Percentiles rank a stretch among this genome's conserved stretches.
Conservation (phyloP, 768 basidiomycete genomes). For the Sarcodon sp. region DNA sequence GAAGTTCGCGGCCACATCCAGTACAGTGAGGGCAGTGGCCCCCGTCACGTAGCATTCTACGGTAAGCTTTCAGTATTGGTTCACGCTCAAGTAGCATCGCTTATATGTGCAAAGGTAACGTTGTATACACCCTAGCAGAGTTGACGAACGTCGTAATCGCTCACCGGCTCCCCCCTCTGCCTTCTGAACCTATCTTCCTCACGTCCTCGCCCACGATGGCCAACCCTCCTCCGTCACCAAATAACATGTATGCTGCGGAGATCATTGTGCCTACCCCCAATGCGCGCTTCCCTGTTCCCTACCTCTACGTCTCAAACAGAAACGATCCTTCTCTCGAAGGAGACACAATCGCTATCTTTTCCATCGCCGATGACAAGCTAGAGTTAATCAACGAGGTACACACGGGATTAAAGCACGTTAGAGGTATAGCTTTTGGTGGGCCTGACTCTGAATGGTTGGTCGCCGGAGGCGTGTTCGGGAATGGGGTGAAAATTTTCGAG, state of each 20-base stretch:
- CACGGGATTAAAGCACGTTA: constrained; percentile 57
- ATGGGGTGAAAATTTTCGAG: constrained; percentile 63
- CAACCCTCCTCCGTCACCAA: constrained; percentile 20
- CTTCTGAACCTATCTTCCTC: constrained; percentile 24
- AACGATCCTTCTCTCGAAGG: constrained; percentile 59
- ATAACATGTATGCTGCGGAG: constrained; percentile 52
- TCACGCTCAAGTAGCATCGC: background rate
- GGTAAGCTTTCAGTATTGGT: constrained; percentile 25
- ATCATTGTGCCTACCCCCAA: constrained; percentile 49
- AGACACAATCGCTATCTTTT: constrained; percentile 63
- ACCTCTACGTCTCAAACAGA: constrained; percentile 66
- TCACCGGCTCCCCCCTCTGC: constrained; percentile 36
- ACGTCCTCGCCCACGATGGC: constrained; percentile 33
- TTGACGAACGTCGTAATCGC: constrained; percentile 44
- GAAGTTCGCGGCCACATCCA: constrained; percentile 31
- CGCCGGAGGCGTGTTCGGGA: constrained; percentile 49
- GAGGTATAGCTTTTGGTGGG: constrained; percentile 60
- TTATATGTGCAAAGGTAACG: constrained; percentile 28
- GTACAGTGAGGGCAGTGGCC: constrained; percentile 48
- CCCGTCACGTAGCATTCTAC: constrained; percentile 53
- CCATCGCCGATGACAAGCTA: constrained; percentile 31
- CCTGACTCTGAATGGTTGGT: constrained; percentile 46
- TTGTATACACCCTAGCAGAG: constrained; percentile 58
- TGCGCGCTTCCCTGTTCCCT: constrained; percentile 34
- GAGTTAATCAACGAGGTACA: constrained; percentile 48